phyloP scores from a whole-genome alignment of 2,329 filamentous ascomycete species.

The Colletotrichum lupini region DNA sequence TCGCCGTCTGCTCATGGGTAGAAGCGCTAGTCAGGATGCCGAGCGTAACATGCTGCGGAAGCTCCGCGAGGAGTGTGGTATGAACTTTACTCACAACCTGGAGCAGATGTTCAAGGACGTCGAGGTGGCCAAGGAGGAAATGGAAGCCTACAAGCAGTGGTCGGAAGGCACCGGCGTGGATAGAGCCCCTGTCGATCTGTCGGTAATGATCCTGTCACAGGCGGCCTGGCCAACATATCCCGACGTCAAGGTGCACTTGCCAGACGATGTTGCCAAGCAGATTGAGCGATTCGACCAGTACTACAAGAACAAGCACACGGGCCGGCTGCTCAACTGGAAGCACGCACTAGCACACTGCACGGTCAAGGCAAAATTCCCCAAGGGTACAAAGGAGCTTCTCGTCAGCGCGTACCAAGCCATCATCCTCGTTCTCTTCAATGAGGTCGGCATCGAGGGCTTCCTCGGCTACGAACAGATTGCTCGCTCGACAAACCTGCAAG shows the following conservation, averaged over 20 bases:
- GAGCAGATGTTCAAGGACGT: constrained; percentile 99
- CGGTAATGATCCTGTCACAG: constrained; percentile 90
- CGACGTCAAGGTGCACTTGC: constrained; percentile 78
- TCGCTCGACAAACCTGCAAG: constrained; percentile 78
- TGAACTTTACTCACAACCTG: constrained; percentile 94
- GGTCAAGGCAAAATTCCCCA: constrained; percentile 82
- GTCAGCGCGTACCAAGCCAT: constrained; percentile 94
- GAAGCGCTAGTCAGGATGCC: constrained; percentile 93
- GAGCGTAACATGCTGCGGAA: constrained; percentile 95
- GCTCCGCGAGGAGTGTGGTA: constrained; percentile 91
- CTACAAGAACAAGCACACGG: constrained; percentile 91
- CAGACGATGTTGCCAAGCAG: constrained; percentile 78
- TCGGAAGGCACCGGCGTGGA: constrained; percentile 37
- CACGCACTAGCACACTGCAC: constrained; percentile 93
- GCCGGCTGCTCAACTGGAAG: constrained; percentile 89
- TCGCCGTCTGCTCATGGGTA: constrained; percentile 86
- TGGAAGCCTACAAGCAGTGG: constrained; percentile 84
- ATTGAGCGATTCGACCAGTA: constrained; percentile 85
- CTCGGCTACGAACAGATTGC: constrained; percentile 82
- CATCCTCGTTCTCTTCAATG: constrained; percentile 91
- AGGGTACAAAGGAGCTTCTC: constrained; percentile 85
- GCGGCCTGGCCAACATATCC: constrained; percentile 94
- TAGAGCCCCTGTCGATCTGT: constrained; percentile 74
- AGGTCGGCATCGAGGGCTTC: constrained; percentile 67
- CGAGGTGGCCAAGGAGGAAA: constrained; percentile 91